Evolutionary conservation across 2,329 filamentous ascomycete species (phyloP), one percentile per base, ranked within the genome.

Genomic region (Claviceps digitariae): DNA sequence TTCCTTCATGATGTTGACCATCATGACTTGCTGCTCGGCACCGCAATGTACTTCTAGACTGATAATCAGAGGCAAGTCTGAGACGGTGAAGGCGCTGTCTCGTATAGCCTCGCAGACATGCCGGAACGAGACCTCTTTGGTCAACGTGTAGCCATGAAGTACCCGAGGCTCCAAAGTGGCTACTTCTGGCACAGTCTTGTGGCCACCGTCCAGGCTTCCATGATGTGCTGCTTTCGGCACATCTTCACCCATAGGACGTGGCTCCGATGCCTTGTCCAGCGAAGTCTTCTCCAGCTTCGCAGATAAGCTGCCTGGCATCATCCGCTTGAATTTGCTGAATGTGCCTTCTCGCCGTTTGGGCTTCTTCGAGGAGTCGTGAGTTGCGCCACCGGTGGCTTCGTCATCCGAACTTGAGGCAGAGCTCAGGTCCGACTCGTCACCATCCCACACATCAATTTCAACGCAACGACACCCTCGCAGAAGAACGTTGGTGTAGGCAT

Each of bases 381-480:
- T 64, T 7, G 48, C 47, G 25, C 29, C 41, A 36, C 29, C 27
- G 64, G 59, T 50, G 63, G 62, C 45, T 72, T 68, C 17, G 87
- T 81, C 70, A 48, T 69, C 71, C 52, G 67, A 72, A 51, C 68
- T 69, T 52, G 67, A 72, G 9, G 63, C 79, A 72, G 66, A 86
- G 76, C 67, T 85, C 75, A 52, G 86, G 77, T 67, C 86, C 62
- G 62, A 89, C 62, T 90, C 84, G 54, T 86, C 82, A 44, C 90
- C 90, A 65, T 96, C 88, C 90, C 90, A 96, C 61, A 93, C 94
- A 63, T 96, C 90, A 56, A 96, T 87, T 71, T 96, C 90, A 55
- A 96, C 84, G 68, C 90, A 96, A 20, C 90, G 84, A 61, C 90
- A 95, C 2, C 89, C 90, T 51, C 87, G 82, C 60, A 89, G 79